Conservation (phyloP, 306 rosid genomes). For the Ceratonia siliqua region DNA sequence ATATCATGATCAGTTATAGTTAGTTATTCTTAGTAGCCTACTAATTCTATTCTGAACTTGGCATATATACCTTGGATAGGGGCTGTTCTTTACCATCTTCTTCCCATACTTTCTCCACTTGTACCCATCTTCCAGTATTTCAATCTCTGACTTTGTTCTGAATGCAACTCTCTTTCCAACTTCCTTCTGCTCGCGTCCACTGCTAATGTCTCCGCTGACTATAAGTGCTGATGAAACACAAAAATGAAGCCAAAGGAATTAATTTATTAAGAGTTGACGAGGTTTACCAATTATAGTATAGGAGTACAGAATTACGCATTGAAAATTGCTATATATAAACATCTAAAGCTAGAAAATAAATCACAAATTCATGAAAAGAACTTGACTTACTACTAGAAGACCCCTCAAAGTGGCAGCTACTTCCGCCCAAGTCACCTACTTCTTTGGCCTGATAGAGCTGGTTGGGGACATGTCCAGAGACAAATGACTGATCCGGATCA, state of each 20-base stretch:
- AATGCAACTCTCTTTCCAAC: conserved; percentile 57
- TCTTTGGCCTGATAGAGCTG: conserved; percentile 36
- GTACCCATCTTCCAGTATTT: conserved; percentile 80
- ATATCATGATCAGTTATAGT: no score
- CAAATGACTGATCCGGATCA: conserved; percentile 31
- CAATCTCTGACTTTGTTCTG: conserved; percentile 75
- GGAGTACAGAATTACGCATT: neutral
- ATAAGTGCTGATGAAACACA: neutral
- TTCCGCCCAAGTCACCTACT: conserved; percentile 41
- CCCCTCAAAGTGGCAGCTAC: conserved; percentile 36
- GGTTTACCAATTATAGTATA: neutral
- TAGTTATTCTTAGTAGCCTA: no score
- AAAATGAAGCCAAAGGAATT: neutral
- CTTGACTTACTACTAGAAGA: conserved; percentile 52
- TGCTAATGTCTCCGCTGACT: conserved; percentile 34
- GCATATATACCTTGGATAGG: conserved; percentile 72
- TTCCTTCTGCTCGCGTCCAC: conserved; percentile 43
- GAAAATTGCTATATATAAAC: neutral
- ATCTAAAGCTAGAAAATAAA: neutral
- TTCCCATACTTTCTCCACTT: conserved; percentile 96
- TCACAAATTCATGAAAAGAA: neutral
- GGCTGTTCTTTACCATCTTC: conserved; percentile 91
- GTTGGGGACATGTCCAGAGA: conserved; percentile 35
- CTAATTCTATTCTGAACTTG: no score
- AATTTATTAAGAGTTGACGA: neutral